Base-by-base conservation (phyloP, 73 alveolate genomes). In the Paramecium caudatum region DNA sequence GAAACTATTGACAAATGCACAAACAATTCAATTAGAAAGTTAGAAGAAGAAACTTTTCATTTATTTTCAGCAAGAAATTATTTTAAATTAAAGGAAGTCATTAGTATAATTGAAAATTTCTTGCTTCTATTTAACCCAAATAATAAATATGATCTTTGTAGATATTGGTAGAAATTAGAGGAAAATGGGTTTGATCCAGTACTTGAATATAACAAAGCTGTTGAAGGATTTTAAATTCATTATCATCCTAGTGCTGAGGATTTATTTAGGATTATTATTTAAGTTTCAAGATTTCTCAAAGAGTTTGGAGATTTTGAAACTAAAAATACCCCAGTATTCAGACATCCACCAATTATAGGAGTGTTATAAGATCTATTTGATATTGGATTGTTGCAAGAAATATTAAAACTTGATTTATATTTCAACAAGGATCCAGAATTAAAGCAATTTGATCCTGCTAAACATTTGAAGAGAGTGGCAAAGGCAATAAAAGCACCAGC, bases 271-370 rank as follows among this genome's bases (percentile, higher is more conserved):
- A 92, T 94, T 70, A 62, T 94, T 32, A 93, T 94, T 47, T 50
- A 94, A 65, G 82, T 94, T 13, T 80, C 95, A n/a, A 85, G 95
- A 82, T 94, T 94, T 82, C 91, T 94, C 43, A 82, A 92, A 81
- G 97, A 94, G 69, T 85, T 94, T 19, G 95, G 96, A 21, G 97
- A 94, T 45, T 82, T 94, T 19, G 97, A 91, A 90, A 91, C 95
- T 2, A 46, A 78, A 30, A 84, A 41, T 61, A 91, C 95, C 23
- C 97, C 97, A 21, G 86, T 83, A 0, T 94, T 94, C 82, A 90
- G 93, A 74, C 97, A 94, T 65, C 97, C 97, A 5, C 96, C 96
- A 2, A 68, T 93, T 10, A 93, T 88, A 34, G 96, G 96, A 4
- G 55, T 90, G 10, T 45, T 81, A 16, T 70, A 86, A n/a, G 96